Conservation (phyloP, 305 asterid species). For the Solanum chacoense region DNA sequence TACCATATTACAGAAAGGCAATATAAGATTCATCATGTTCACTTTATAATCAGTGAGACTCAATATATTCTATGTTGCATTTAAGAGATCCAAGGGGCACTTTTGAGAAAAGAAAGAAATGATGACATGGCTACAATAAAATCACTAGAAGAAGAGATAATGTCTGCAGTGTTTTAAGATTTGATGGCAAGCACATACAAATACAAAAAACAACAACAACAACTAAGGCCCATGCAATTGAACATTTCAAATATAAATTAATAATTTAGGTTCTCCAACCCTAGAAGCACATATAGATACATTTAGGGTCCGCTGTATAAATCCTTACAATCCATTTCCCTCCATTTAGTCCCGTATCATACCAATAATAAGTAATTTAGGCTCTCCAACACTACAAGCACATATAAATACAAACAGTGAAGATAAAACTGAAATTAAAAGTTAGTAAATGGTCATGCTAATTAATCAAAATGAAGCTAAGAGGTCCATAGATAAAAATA, state of each 20-base stretch:
- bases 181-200: background rate
- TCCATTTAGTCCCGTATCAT: background rate
- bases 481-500: background rate
- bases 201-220: background rate
- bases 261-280: background rate
- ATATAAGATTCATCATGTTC: background rate
- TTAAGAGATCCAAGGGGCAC: background rate
- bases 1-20: background rate
- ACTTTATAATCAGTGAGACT: background rate
- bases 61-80: background rate
- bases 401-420: background rate
- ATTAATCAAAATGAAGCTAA: background rate
- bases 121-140: background rate
- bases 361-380: background rate
- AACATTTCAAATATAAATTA: background rate
- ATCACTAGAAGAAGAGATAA: background rate
- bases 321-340: background rate
- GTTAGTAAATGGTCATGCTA: background rate
- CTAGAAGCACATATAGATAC: background rate
- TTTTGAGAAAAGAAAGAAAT: background rate
- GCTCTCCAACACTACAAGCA: background rate
- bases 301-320: background rate
- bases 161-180: background rate
- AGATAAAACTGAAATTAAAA: background rate
- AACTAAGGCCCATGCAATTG: background rate